phyloP scores from a whole-genome alignment of 2,329 filamentous ascomycete species.

The Arthrinium phaeospermum region DNA sequence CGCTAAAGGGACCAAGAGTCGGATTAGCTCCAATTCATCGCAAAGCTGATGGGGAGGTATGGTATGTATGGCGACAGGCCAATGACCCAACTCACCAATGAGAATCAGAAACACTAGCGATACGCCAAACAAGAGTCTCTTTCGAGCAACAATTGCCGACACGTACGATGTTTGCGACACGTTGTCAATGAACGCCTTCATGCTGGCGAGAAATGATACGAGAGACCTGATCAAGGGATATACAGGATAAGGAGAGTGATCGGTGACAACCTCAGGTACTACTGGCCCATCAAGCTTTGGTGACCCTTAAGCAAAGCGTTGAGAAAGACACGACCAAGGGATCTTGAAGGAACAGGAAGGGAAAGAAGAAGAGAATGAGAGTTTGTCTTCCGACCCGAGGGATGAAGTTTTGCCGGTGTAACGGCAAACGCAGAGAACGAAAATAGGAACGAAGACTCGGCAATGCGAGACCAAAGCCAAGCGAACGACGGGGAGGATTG shows the following conservation, averaged over 20 bases:
- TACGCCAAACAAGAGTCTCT: constrained; percentile 23
- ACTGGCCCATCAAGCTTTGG: constrained; percentile 8
- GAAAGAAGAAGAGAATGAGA: not conserved
- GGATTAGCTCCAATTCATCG: not conserved
- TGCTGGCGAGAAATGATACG: not conserved
- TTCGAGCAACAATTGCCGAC: constrained; percentile 23
- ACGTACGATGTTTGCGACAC: constrained; percentile 21
- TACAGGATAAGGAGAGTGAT: not conserved
- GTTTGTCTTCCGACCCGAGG: not conserved
- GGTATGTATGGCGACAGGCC: not conserved
- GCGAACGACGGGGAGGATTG: not conserved
- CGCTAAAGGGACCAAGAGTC: not conserved
- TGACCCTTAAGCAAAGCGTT: not conserved
- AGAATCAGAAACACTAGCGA: constrained; percentile 25
- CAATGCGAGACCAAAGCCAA: not conserved
- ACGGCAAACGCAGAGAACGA: not conserved
- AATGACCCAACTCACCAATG: constrained; percentile 18
- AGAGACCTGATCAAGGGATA: not conserved
- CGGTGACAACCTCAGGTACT: not conserved
- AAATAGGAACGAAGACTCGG: constrained; percentile 1
- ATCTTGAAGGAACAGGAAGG: not conserved
- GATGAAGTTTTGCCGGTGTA: not conserved
- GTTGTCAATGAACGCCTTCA: constrained; percentile 21
- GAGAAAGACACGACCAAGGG: not conserved
- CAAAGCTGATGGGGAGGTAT: not conserved